A percentile compares a stretch with the other conserved stretches of the same genome.
Evolutionary conservation across 805 yeast species (phyloP).

Genomic region (Alloascoidea africana): DNA sequence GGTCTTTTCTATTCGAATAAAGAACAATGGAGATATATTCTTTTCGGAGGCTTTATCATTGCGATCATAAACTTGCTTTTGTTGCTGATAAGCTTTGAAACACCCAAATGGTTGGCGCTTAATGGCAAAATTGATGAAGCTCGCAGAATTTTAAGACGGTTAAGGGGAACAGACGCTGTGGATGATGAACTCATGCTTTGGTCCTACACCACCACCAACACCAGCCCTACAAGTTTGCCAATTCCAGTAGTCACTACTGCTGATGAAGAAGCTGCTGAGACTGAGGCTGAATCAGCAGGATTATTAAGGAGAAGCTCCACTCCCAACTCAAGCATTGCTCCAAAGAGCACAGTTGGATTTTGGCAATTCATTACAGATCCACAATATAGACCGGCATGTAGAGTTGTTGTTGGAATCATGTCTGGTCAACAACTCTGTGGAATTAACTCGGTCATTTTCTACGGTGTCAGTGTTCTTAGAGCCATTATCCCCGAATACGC

Average conservation of each 20-base stretch:
- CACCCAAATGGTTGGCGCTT: constrained; percentile 68
- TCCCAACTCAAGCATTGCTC: constrained; percentile 3
- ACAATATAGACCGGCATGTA: constrained; percentile 38
- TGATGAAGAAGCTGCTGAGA: constrained; percentile 15
- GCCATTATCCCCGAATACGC: constrained; percentile 59
- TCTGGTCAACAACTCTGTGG: constrained; percentile 87
- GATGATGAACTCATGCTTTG: constrained; percentile 7
- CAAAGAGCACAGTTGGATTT: constrained; percentile 14
- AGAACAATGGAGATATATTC: constrained; percentile 56
- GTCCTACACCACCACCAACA: constrained; percentile 4
- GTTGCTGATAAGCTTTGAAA: constrained; percentile 35
- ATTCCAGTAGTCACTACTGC: constrained; percentile 4
- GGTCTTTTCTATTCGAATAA: constrained; percentile 57
- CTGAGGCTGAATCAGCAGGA: constrained; percentile 8
- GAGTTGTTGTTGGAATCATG: constrained; percentile 58
- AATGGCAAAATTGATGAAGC: constrained; percentile 32
- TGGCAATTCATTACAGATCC: constrained; percentile 33
- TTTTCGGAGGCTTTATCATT: constrained; percentile 43
- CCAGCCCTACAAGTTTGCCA: constrained; percentile 10
- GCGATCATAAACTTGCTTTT: constrained; percentile 33
- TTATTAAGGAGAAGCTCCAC: constrained; percentile 3
- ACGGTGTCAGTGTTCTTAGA: constrained; percentile 79
- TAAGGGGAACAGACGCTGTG: constrained; percentile 19
- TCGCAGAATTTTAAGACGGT: constrained; percentile 16
- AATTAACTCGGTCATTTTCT: constrained; percentile 81